Conservation (phyloP, 148 eudicot genomes). For the Talinum fruticosum region DNA sequence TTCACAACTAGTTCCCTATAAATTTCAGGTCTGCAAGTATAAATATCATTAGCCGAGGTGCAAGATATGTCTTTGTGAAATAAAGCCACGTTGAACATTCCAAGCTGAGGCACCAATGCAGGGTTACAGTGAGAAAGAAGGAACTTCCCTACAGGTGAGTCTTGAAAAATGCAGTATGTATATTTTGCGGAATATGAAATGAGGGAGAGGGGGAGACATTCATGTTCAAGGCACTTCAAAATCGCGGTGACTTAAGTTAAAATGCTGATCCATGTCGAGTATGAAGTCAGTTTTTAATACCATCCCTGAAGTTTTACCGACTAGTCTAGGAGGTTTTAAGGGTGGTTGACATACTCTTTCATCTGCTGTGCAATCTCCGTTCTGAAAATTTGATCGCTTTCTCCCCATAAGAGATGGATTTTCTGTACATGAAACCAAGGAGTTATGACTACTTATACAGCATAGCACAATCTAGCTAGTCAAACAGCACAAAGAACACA, state of each 20-base stretch:
- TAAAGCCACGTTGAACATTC: too few relatives aligned
- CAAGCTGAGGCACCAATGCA: too few relatives aligned
- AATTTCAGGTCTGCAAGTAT: background rate
- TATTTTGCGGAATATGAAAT: too few relatives aligned
- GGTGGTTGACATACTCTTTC: conserved; percentile 62
- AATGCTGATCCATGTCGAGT: background rate
- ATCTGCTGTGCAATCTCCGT: conserved; percentile 70
- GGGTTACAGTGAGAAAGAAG: too few relatives aligned
- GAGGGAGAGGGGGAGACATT: too few relatives aligned
- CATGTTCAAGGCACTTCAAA: too few relatives aligned
- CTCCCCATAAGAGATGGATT: conserved; percentile 97
- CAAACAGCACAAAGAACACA: too few relatives aligned
- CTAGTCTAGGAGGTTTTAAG: background rate
- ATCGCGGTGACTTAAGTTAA: background rate
- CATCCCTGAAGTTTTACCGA: background rate
- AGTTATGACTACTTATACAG: background rate
- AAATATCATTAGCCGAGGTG: too few relatives aligned
- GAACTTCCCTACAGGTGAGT: too few relatives aligned
- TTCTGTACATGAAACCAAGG: conserved; percentile 29
- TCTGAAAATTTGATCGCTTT: conserved; percentile 80
- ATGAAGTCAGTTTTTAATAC: background rate
- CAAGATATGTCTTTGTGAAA: too few relatives aligned
- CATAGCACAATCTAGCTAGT: background rate
- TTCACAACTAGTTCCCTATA: background rate
- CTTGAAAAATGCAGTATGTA: too few relatives aligned